phyloP scores from a whole-genome alignment of 192 early-diverging fungal species.

The Coemansia sp. region DNA sequence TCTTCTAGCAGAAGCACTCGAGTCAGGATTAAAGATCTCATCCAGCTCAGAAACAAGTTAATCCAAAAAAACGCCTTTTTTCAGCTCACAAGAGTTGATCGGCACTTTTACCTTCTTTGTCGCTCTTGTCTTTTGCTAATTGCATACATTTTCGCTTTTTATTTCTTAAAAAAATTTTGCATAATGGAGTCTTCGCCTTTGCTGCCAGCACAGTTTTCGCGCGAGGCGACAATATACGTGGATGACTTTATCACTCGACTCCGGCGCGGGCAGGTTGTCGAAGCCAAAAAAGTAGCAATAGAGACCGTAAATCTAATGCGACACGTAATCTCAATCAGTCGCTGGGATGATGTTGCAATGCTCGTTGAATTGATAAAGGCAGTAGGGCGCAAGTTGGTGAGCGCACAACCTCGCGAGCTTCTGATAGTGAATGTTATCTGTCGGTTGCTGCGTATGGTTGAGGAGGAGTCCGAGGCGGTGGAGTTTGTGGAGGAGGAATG shows the following conservation, averaged over 20 bases:
- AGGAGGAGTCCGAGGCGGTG: slow-evolving; percentile 55
- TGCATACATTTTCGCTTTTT: neutral
- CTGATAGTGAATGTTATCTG: slow-evolving; percentile 84
- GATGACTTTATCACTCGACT: slow-evolving; percentile 58
- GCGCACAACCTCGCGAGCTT: slow-evolving; percentile 82
- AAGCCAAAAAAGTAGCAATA: slow-evolving; percentile 64
- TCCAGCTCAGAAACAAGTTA: neutral
- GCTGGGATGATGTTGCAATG: slow-evolving; percentile 65
- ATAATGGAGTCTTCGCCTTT: slow-evolving; percentile 6
- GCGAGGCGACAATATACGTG: slow-evolving; percentile 28
- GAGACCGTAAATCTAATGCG: slow-evolving; percentile 75
- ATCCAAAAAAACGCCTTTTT: slow-evolving; percentile 1
- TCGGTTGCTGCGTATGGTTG: slow-evolving; percentile 80
- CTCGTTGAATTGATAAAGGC: slow-evolving; percentile 66
- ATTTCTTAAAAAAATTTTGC: neutral
- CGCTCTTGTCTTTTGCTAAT: neutral
- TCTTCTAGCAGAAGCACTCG: slow-evolving; percentile 25
- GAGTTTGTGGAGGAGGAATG: slow-evolving; percentile 22
- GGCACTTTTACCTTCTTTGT: neutral
- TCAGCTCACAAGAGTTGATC: neutral
- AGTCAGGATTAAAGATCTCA: slow-evolving; percentile 13
- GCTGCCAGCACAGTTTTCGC: slow-evolving; percentile 14
- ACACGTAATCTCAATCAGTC: slow-evolving; percentile 71
- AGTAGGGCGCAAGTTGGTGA: slow-evolving; percentile 64
- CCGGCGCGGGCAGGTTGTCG: slow-evolving; percentile 66